Conservation (phyloP, 768 basidiomycete genomes). For the Lactarius akahatsu region DNA sequence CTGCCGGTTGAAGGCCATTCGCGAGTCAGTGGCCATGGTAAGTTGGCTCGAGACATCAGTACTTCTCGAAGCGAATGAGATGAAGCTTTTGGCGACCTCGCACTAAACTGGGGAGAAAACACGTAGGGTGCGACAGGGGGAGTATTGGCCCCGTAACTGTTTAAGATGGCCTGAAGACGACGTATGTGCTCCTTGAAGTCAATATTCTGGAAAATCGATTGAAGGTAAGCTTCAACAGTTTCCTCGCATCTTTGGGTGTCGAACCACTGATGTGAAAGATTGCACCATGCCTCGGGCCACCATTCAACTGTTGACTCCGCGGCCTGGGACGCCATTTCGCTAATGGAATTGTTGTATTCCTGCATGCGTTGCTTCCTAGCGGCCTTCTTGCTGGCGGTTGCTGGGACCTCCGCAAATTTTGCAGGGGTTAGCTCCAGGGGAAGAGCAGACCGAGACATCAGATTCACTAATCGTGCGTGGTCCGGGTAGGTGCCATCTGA, state of each 20-base stretch:
- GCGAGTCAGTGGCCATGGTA: background rate
- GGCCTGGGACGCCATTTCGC: background rate
- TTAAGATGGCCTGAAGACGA: background rate
- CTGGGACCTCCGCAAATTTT: background rate
- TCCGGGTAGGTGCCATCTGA: conserved; percentile 8
- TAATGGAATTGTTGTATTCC: background rate
- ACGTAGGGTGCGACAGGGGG: background rate
- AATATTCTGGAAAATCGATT: background rate
- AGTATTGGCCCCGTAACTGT: background rate
- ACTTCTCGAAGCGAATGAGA: background rate
- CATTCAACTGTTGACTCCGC: conserved; percentile 28
- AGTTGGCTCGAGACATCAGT: background rate
- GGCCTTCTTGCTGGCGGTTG: background rate
- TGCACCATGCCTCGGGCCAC: background rate
- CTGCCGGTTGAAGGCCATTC: background rate
- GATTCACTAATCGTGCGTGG: background rate
- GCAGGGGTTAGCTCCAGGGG: background rate
- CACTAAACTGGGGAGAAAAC: background rate
- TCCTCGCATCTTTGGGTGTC: background rate
- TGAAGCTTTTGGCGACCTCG: background rate
- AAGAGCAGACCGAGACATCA: background rate
- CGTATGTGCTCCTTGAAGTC: background rate
- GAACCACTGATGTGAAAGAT: background rate
- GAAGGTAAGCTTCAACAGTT: background rate
- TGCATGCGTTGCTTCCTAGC: too few species aligned